Percentiles rank a stretch among this genome's conserved stretches.
These are phyloP conservation scores for Trypanosoma boissoni DNA, from an alignment of 208 protist genomes.

Conservation along the genomic window DNA sequence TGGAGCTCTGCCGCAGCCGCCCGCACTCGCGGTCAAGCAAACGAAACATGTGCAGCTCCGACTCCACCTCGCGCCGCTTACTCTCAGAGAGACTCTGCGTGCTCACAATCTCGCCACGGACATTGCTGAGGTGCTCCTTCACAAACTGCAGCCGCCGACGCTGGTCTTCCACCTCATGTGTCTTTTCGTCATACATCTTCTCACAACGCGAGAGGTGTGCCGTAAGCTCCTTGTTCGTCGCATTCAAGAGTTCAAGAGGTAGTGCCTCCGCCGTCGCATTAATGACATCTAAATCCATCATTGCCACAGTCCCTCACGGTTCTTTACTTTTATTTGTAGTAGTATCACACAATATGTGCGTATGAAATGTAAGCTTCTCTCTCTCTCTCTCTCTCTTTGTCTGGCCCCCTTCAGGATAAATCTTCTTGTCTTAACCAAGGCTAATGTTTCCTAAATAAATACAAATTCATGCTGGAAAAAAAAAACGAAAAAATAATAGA, in stretches of 20 bases:
- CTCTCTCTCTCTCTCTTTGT: no score
- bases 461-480: no score
- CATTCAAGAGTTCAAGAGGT: conserved; percentile 80
- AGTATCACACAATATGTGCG: no score
- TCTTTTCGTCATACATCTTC: conserved; percentile 51
- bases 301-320: background rate
- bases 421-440: no score
- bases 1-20: conserved; percentile 53
- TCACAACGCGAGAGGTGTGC: conserved; percentile 76
- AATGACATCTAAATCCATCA: conserved; percentile 67
- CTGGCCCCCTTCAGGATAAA: no score
- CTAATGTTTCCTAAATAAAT: no score
- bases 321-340: no score
- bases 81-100: conserved; percentile 86
- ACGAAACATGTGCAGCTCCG: conserved; percentile 88
- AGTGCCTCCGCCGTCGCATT: conserved; percentile 79
- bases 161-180: conserved; percentile 67
- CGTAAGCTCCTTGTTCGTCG: conserved; percentile 82
- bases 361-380: no score
- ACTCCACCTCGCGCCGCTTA: conserved; percentile 90
- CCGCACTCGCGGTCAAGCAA: conserved; percentile 87
- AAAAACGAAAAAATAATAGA: no score
- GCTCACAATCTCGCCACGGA: conserved; percentile 83
- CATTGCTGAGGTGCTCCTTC: conserved; percentile 90
- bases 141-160: conserved; percentile 83